These are phyloP conservation scores for Curvularia sp. DNA, from an alignment of 2,329 filamentous ascomycete genomes.

Conservation along the genomic window DNA sequence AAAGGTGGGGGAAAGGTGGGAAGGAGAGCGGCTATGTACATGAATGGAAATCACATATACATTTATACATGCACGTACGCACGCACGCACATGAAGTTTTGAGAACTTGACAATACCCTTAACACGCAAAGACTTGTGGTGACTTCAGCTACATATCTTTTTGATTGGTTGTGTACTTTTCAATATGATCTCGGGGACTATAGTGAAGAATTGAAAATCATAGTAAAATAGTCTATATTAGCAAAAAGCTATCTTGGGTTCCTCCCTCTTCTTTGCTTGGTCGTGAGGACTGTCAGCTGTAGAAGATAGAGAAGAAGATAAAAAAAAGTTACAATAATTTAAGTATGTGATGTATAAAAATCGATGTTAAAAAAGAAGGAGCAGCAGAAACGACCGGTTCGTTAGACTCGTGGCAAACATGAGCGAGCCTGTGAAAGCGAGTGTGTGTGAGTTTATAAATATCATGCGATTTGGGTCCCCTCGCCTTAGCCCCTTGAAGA, in stretches of 20 bases:
- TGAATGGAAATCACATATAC: slow-evolving; percentile 1
- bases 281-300: neutral
- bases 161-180: neutral
- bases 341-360: neutral
- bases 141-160: neutral
- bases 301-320: neutral
- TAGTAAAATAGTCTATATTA: neutral
- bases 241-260: neutral
- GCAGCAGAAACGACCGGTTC: neutral
- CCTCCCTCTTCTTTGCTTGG: neutral
- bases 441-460: neutral
- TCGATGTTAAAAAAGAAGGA: neutral
- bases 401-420: slow-evolving; percentile 1
- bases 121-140: neutral
- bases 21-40: neutral
- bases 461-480: neutral
- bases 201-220: neutral
- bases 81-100: neutral
- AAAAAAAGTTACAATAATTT: neutral
- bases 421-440: neutral
- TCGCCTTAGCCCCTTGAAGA: neutral
- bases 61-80: neutral
- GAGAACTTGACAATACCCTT: neutral
- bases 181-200: neutral
- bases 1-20: neutral